A percentile compares a stretch with the other conserved stretches of the same genome.
phyloP scores from a whole-genome alignment of 257 asterid species.

The Solanum arcanum region DNA sequence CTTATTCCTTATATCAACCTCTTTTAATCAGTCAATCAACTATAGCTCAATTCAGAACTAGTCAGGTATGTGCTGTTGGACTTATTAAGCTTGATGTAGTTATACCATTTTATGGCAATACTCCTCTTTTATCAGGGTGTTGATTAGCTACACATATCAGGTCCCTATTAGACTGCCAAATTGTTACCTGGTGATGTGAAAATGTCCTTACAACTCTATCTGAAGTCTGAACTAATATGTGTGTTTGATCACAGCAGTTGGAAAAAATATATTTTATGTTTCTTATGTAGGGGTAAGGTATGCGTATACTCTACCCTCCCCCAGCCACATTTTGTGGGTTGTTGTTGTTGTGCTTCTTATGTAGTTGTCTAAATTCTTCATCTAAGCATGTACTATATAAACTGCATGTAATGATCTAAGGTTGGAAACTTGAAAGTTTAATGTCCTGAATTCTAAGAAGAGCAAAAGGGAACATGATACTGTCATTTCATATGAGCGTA shows the following conservation, averaged over 20 bases:
- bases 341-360: background rate
- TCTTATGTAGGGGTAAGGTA: background rate
- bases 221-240: background rate
- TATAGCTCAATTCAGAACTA: background rate
- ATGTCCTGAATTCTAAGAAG: background rate
- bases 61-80: background rate
- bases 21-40: background rate
- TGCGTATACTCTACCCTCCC: too few species aligned
- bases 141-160: background rate
- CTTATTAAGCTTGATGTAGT: background rate
- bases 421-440: background rate
- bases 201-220: background rate
- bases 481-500: background rate
- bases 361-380: background rate
- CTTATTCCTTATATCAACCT: background rate
- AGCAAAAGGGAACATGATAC: background rate
- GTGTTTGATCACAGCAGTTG: background rate
- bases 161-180: background rate
- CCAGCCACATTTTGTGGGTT: background rate
- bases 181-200: background rate
- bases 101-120: background rate
- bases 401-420: background rate
- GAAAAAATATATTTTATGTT: too few species aligned
- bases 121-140: background rate
- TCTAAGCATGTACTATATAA: background rate